Conservation (phyloP, 2,329 filamentous ascomycete genomes). For the Colletotrichum sp. region DNA sequence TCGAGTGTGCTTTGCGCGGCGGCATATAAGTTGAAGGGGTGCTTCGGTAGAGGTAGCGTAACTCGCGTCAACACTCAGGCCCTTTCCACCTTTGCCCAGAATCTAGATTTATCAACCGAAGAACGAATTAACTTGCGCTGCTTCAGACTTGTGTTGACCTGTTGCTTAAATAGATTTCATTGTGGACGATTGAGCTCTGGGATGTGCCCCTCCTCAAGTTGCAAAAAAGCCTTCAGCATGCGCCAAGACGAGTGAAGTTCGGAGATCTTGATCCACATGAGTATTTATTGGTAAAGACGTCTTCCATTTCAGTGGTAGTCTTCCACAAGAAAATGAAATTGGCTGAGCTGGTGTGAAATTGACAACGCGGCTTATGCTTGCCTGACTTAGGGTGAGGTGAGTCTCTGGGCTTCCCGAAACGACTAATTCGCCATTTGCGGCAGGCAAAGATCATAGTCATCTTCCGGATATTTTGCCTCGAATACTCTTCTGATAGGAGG, state of each 20-base stretch:
- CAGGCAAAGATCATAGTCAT: no score
- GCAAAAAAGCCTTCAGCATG: neutral
- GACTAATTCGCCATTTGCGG: no score
- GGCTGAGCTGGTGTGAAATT: fast-evolving
- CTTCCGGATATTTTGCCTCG: neutral
- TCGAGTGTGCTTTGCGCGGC: neutral
- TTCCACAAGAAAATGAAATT: neutral
- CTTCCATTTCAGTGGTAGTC: neutral
- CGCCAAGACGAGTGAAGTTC: neutral
- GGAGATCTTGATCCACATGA: neutral
- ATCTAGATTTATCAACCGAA: no score
- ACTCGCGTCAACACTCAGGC: neutral
- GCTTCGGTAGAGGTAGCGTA: neutral
- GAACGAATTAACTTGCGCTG: no score
- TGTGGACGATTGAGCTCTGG: neutral
- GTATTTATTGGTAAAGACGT: neutral
- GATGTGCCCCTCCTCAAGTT: neutral
- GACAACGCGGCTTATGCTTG: neutral
- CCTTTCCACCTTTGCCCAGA: neutral
- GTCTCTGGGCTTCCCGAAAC: no score
- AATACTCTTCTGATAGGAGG: no score
- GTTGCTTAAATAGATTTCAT: neutral
- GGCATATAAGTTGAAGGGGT: neutral
- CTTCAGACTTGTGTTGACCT: no score
- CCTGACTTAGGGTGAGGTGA: neutral